A percentile compares a stretch with the other conserved stretches of the same genome.
Evolutionary conservation across 2,329 filamentous ascomycete species (phyloP).

Genomic region (Sporothrix protearum): DNA sequence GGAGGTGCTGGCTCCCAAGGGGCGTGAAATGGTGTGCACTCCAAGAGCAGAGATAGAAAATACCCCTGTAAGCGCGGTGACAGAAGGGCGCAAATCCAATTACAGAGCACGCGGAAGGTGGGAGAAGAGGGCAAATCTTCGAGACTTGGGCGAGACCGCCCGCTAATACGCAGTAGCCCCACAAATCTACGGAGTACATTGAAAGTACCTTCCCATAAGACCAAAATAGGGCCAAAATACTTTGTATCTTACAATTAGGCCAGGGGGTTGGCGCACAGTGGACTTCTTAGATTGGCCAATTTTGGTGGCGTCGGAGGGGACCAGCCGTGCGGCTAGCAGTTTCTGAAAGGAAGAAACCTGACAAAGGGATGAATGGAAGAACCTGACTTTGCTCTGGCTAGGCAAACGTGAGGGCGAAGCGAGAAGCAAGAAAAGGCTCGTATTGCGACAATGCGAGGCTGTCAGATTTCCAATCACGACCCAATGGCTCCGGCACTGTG

Average conservation of each 20-base stretch:
- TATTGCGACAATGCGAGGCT: background rate
- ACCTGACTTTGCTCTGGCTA: too few species aligned
- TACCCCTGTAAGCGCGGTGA: too few species aligned
- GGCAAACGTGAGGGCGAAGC: too few species aligned
- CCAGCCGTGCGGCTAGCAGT: background rate
- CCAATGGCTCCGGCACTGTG: background rate
- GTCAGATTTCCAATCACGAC: conserved; percentile 9
- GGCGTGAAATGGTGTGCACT: conserved; percentile 14
- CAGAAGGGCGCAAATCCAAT: conserved; percentile 5
- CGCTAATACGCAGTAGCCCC: background rate
- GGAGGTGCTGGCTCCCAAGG: background rate
- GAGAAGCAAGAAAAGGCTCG: too few species aligned
- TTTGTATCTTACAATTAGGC: background rate
- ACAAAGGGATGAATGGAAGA: background rate
- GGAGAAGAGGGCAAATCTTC: conserved; percentile 19
- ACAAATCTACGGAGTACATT: too few species aligned
- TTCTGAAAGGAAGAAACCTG: background rate
- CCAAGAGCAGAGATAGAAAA: conserved; percentile 14
- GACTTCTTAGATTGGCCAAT: background rate
- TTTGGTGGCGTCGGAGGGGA: conserved; percentile 4
- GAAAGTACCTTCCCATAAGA: background rate
- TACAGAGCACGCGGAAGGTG: conserved; percentile 14
- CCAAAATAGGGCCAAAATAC: background rate
- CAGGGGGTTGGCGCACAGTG: conserved; percentile 7
- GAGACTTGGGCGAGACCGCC: conserved; percentile 1